A percentile compares a stretch with the other conserved stretches of the same genome.
Conservation (phyloP, 2,329 filamentous ascomycete genomes). For the Neofusicoccum sp. region DNA sequence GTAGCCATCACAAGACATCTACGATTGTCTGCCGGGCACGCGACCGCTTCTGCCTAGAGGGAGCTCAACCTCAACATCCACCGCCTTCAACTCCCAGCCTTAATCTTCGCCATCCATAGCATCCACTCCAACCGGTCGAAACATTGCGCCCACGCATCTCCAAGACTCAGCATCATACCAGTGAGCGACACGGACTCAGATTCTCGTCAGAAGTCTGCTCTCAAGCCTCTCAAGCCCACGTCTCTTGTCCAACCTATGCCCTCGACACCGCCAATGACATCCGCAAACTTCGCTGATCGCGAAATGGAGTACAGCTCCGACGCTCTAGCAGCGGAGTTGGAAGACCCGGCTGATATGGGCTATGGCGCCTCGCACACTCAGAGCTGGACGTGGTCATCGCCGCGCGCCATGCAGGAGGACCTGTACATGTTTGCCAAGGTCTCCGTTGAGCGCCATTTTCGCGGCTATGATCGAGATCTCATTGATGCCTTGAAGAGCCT, state of each 20-base stretch:
- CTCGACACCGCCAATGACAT: neutral
- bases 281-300: neutral
- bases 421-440: constrained; percentile 8
- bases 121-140: neutral
- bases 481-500: constrained; percentile 10
- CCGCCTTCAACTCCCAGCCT: neutral
- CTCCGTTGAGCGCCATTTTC: constrained; percentile 18
- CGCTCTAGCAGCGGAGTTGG: neutral
- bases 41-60: neutral
- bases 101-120: neutral
- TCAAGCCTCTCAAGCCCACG: neutral
- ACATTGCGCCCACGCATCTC: neutral
- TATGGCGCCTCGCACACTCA: constrained; percentile 9
- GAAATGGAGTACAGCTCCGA: neutral
- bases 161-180: no score
- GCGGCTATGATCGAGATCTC: constrained; percentile 9
- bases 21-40: neutral
- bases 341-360: neutral
- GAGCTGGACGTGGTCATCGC: constrained; percentile 19
- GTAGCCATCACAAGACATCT: neutral
- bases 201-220: neutral
- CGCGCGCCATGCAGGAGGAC: constrained; percentile 4
- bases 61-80: no score
- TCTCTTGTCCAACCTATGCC: neutral
- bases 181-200: neutral